Evolutionary conservation across 495 filamentous ascomycete species (phyloP).

Genomic region (Neurospora sp.): DNA sequence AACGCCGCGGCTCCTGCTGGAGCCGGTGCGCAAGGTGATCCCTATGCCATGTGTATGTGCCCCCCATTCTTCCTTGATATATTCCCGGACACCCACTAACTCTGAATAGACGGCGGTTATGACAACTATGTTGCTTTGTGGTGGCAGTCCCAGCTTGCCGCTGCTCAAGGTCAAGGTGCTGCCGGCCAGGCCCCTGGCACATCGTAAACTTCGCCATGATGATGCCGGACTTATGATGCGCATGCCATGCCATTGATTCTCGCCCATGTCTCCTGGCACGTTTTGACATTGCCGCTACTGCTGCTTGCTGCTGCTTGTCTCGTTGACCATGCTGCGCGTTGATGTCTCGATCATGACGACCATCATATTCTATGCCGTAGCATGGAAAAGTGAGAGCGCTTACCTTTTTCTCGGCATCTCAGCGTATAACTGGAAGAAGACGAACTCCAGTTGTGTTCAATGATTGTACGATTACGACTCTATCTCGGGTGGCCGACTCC

Average conservation of each 20-base stretch:
- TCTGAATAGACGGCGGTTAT: conserved; percentile 20
- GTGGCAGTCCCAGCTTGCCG: conserved; percentile 22
- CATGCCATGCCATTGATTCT: conserved; percentile 21
- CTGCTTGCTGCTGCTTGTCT: conserved; percentile 1
- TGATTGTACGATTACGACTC: conserved; percentile 5
- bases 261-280: conserved; percentile 16
- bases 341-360: conserved; percentile 2
- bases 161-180: conserved; percentile 16
- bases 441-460: not conserved
- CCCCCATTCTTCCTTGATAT: not conserved
- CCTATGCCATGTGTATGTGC: conserved; percentile 24
- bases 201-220: conserved; percentile 16
- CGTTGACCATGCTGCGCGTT: conserved; percentile 1
- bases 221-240: conserved; percentile 11
- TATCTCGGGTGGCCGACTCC: not conserved
- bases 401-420: conserved; percentile 1
- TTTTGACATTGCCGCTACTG: conserved; percentile 13
- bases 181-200: conserved; percentile 17
- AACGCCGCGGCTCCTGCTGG: conserved; percentile 12
- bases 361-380: not conserved
- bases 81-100: conserved; percentile 1
- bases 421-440: not conserved
- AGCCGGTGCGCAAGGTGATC: conserved; percentile 15
- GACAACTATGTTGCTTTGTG: conserved; percentile 24
- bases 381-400: not conserved